These are phyloP conservation scores for Trichoderma gamsii DNA, from an alignment of 495 filamentous ascomycete species.

Conservation along the genomic window DNA sequence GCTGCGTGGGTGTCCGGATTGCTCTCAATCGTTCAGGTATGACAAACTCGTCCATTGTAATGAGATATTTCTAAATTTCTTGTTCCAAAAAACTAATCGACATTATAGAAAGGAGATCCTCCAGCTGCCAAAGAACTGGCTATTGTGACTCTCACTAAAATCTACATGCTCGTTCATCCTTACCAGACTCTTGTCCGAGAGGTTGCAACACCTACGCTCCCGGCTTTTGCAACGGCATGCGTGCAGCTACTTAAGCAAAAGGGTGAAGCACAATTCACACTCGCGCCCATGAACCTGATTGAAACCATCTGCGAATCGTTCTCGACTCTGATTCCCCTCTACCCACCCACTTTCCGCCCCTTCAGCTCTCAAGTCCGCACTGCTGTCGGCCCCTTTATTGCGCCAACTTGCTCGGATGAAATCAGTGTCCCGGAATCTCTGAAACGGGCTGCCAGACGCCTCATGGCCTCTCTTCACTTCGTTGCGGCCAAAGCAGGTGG, in stretches of 20 bases:
- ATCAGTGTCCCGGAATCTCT: constrained; percentile 43
- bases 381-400: constrained; percentile 50
- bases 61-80: too few species aligned
- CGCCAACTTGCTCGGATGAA: constrained; percentile 47
- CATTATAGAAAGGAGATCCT: constrained; percentile 71
- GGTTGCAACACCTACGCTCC: constrained; percentile 76
- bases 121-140: constrained; percentile 64
- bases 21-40: constrained; percentile 62
- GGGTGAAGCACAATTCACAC: constrained; percentile 33
- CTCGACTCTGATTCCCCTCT: constrained; percentile 61
- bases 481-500: constrained; percentile 69
- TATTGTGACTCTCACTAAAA: constrained; percentile 69
- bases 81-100: too few species aligned
- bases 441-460: constrained; percentile 46
- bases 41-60: constrained; percentile 18
- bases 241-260: constrained; percentile 57
- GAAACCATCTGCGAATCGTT: constrained; percentile 55
- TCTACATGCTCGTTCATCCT: constrained; percentile 72
- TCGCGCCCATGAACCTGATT: constrained; percentile 40
- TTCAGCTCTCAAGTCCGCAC: constrained; percentile 60
- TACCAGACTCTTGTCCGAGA: constrained; percentile 79
- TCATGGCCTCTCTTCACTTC: constrained; percentile 64
- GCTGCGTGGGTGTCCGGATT: constrained; percentile 68
- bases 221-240: constrained; percentile 64
- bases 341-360: constrained; percentile 73